Base-by-base conservation (phyloP, 192 early-diverging fungal species). In the Coemansia sp. region DNA sequence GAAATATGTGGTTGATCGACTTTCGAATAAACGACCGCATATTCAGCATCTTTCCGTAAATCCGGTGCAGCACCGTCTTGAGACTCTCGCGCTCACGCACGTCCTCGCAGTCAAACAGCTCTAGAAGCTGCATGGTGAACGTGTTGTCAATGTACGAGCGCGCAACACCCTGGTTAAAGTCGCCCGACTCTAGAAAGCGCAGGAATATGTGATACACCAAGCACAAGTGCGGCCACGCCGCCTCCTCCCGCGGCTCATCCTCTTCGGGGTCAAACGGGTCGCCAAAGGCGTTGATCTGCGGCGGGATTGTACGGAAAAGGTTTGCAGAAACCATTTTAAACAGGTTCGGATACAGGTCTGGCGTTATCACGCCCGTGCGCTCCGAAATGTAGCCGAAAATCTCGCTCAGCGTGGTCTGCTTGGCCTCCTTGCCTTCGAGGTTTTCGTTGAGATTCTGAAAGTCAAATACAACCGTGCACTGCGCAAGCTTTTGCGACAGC, bases 241-340 rank as follows among this genome's bases (percentile, higher is more conserved):
- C 78, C 74, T 99, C 97, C 52, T 98, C 82, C 3, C 95, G 93
- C 5, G 97, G 97, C 73, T 99, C 97, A 75, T 99, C 97, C 63
- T 99, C 97, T 69, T 99, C 97, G 8, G 97, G 96, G 78, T 99
- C 97, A 68, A 94, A 99, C 17, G 92, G 94, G 60, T 97, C 97
- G 45, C 94, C 97, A 45, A 86, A 88, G 21, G 94, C 94, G 66
- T 94, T 97, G 37, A 94, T 89, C 82, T 93, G 94, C 1, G 97
- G 97, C 9, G 97, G 93, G 21, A 98, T 93, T 3, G 96, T 93
- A 50, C 97, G 87, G 79, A 99, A 98, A 17, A 99, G 83, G 82
- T 99, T 99, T 2, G 87, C 85, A 23, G 93, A 86, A 70, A 98
- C 94, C 97, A 99, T 99, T 48, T 85, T 87, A 59, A 99, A 90